Base-by-base conservation (phyloP, 2,329 filamentous ascomycete genomes). In the Cladosporium sp. region DNA sequence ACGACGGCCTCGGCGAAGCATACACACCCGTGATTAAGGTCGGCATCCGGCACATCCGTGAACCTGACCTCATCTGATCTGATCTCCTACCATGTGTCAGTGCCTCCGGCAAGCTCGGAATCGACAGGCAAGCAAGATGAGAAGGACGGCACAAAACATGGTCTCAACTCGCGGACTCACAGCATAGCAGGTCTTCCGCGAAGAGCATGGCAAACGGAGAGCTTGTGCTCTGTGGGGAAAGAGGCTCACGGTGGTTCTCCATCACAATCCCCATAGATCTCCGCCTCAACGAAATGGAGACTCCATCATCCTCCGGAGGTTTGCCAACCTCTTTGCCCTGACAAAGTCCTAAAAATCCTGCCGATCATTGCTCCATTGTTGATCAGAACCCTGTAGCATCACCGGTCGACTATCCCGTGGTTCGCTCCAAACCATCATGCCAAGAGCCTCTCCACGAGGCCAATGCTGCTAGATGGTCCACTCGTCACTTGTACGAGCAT, bases 401-500 rank as follows among this genome's bases (percentile, higher is more conserved):
- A 47, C 51, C 51, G 39, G 39, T 37, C 25, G 17, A 36, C 51
- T 37, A 19, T 36, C 51, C 40, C 40, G 15, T 28, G 40, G 25
- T n/a, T 17, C 19, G 24, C 40, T 15, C 39, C n/a, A 9, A 19
- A 22, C 3, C 10, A n/a, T 32, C 37, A 19, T 42, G 22, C 40
- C 39, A 24, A 47, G 40, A 47, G 39, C 28, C n/a, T 15, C 47
- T 47, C 28, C 28, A 19, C 20, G 39, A 53, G 25, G 50, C 50
- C 50, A 34, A 34, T 35, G 50, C 50, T 37, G 25, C 37, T 15
- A 35, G 39, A 17, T 25, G 51, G 25, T 36, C 51, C 51, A 55
- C 51, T 35, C 32, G 10, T 55, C 32, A 13, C 25, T 44, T 22
- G 37, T n/a, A 47, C 51, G 51, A 45, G 51, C 51, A 55, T 55